Percentiles rank a stretch among this genome's conserved stretches.
Evolutionary conservation across 2,329 filamentous ascomycete genomes (phyloP).

Genomic region (Talaromyces amestolkiae): DNA sequence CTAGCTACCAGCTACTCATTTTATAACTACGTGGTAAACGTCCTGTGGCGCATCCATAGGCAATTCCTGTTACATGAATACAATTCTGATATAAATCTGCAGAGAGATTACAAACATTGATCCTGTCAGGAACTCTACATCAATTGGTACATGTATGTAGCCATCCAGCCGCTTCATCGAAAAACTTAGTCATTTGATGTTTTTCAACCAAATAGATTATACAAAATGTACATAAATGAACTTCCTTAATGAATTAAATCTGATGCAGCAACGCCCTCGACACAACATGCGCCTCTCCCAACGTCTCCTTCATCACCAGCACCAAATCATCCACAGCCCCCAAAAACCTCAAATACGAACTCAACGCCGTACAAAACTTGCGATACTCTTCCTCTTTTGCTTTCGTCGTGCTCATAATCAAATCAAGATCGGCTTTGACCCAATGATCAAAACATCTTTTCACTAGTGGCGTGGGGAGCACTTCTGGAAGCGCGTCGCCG

Average conservation of each 20-base stretch:
- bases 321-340: constrained; percentile 47
- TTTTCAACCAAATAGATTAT: not conserved
- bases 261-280: constrained; percentile 14
- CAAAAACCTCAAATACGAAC: constrained; percentile 47
- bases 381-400: constrained; percentile 46
- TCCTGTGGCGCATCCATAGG: too few relatives aligned
- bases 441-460: constrained; percentile 34
- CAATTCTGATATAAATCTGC: too few relatives aligned
- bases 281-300: constrained; percentile 45
- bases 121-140: not conserved
- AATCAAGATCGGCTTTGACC: constrained; percentile 22
- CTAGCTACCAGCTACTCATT: too few relatives aligned
- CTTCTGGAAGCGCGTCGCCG: constrained; percentile 48
- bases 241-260: not conserved
- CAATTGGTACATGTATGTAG: not conserved
- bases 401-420: constrained; percentile 33
- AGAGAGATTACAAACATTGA: too few relatives aligned
- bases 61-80: too few relatives aligned
- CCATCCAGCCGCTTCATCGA: not conserved
- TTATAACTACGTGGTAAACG: too few relatives aligned
- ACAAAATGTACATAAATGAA: not conserved
- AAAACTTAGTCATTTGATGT: not conserved
- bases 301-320: constrained; percentile 42
- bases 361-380: constrained; percentile 49
- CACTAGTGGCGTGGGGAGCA: constrained; percentile 49